Base-by-base conservation (phyloP, 805 yeast genomes). In the Wickerhamomyces queroliae region DNA sequence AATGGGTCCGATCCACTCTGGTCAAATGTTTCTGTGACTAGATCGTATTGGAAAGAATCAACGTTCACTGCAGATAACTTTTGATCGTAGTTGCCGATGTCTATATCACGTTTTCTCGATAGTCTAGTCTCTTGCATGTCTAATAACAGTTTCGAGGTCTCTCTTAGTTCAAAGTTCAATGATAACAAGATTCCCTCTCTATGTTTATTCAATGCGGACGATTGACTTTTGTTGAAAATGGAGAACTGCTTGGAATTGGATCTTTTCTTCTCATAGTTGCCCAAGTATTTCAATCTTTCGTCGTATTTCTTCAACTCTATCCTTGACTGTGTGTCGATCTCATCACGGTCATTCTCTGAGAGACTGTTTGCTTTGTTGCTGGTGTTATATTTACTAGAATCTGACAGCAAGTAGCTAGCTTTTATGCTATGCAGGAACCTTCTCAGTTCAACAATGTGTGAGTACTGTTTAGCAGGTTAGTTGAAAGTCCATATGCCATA, bases 321-420 rank as follows among this genome's bases (percentile, higher is more conserved):
- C 41, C 76, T 68, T 32, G 76, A 64, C 42, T 76, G 78, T 35
- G 75, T 71, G 46, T 78, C 84, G 18, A 79, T 66, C 27, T 68
- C 66, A 43, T 76, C 76, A 48, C 77, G 74, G 29, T 77, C 80
- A 9, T 59, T 64, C 23, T 67, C 66, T 20, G 69, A 49, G 55
- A 75, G 62, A 40, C 38, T 37, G 38, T 55, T 34, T 37, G 49
- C 35, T 44, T 41, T 34, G 0, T 35, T 19, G 8, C 28, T 33
- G 17, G 31, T 34, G 12, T 30, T 19, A 17, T 41, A 40, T 11
- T 20, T 36, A 3, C 41, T 39, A 7, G 36, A 22, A n/a, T 47
- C 48, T 6, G 49, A 43, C 8, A 51, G 37, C 20, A 56, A 38
- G 37, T 66, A 67, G 22, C 53, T 46, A 0, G 58, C 43, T 26